Evolutionary conservation across 2,329 filamentous ascomycete species (phyloP).

Genomic region (Aspergillus texensis): DNA sequence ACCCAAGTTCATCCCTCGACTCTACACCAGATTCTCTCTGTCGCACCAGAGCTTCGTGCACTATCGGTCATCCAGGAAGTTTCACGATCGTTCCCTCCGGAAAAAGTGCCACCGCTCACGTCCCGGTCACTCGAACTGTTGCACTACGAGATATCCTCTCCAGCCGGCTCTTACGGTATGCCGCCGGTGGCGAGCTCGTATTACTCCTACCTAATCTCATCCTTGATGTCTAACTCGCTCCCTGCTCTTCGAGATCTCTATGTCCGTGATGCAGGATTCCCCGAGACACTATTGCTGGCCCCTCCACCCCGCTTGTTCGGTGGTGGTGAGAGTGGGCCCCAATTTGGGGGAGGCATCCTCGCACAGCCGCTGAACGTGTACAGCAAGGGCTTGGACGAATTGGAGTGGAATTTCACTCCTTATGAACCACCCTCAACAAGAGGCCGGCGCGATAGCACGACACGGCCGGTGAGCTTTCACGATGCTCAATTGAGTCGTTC

Average conservation of each 20-base stretch:
- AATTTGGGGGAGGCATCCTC: conserved; percentile 40
- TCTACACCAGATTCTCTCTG: conserved; percentile 47
- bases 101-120: conserved; percentile 62
- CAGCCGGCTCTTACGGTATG: conserved; percentile 59
- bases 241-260: conserved; percentile 77
- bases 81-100: conserved; percentile 58
- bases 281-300: conserved; percentile 74
- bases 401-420: conserved; percentile 69
- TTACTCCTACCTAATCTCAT: conserved; percentile 84
- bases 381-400: conserved; percentile 67
- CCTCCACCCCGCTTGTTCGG: conserved; percentile 63
- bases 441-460: conserved; percentile 40
- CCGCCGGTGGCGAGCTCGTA: conserved; percentile 62
- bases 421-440: conserved; percentile 53
- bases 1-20: conserved; percentile 63
- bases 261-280: conserved; percentile 81
- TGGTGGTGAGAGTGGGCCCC: conserved; percentile 32
- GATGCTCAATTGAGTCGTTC: conserved; percentile 54
- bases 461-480: conserved; percentile 51
- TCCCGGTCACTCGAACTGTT: conserved; percentile 72
- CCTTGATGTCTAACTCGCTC: conserved; percentile 73
- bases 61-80: conserved; percentile 62
- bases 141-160: conserved; percentile 76
- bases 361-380: conserved; percentile 64
- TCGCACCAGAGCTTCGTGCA: conserved; percentile 44